phyloP scores from a whole-genome alignment of 768 basidiomycete species.

The Coprinellus aureogranulatus region DNA sequence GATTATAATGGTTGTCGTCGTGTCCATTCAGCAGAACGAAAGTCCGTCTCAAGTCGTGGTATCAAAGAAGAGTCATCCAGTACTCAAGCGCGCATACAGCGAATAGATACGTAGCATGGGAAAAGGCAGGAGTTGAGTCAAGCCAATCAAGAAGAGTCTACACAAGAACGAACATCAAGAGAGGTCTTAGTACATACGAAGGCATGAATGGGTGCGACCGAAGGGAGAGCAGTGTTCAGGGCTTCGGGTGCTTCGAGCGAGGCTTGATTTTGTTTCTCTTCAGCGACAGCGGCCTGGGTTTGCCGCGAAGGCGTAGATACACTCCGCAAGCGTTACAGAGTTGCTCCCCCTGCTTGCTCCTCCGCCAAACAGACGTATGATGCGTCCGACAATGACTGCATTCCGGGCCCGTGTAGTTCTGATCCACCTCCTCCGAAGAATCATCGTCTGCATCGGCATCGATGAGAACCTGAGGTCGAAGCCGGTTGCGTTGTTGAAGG shows the following conservation, averaged over 20 bases:
- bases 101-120: not conserved
- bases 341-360: conserved; percentile 48
- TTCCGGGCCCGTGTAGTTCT: conserved; percentile 41
- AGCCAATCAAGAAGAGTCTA: not conserved
- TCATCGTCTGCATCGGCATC: conserved; percentile 45
- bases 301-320: conserved; percentile 45
- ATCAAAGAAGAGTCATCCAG: not conserved
- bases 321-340: conserved; percentile 54
- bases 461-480: conserved; percentile 48
- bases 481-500: conserved; percentile 45
- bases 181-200: conserved; percentile 17
- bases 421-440: conserved; percentile 36
- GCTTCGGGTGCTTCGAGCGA: conserved; percentile 39
- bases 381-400: conserved; percentile 51
- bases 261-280: conserved; percentile 49
- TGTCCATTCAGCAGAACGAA: not conserved
- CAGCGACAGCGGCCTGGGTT: conserved; percentile 43
- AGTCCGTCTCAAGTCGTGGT: not conserved
- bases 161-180: not conserved
- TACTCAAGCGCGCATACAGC: not conserved
- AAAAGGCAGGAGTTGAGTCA: not conserved
- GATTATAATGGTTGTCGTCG: not conserved
- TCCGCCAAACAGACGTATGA: conserved; percentile 49
- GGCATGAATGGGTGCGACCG: not conserved
- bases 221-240: conserved; percentile 14